Evolutionary conservation across 805 yeast species (phyloP), one percentile per base, ranked within the genome.

Genomic region (Starmerella apicola): DNA sequence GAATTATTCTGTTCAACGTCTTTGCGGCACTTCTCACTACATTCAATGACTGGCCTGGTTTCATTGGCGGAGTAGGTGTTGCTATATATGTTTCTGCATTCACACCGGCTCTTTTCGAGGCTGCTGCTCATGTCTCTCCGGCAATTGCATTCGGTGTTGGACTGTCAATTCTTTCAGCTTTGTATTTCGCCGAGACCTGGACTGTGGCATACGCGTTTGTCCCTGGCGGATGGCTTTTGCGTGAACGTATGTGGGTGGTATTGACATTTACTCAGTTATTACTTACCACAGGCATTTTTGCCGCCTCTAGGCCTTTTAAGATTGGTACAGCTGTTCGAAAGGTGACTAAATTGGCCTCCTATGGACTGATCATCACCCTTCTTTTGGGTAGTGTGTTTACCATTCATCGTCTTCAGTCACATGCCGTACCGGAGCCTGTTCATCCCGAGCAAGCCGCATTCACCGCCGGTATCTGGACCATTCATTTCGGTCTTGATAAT

Each of bases 171-270:
- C 74, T 76, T 51, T 64, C 76, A 37, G 35, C 79, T 3, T 56
- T 82, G 27, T 67, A 78, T 20, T 66, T 91, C 45, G 93, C 81
- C 4, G 88, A 85, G 59, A 94, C 88, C 37, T 88, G 97, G 97
- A 78, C 81, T 32, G 97, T 91, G 34, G 98, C 98, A 0, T 91
- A 91, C 60, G 97, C 98, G 0, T 91, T 91, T 63, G 98, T 91
- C 34, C 98, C 98, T 9, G 86, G 83, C 44, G 98, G 98, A 7
- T 78, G 79, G 56, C 45, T 81, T 18, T 65, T 91, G 37, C 73
- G 98, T 55, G 98, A 91, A 60, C 72, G 95, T 58, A 78, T 91
- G 1, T 94, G 84, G 58, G 59, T 81, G 34, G 72, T 91, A 2
- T 59, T 85, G 32, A 70, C 70, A 5, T 45, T 63, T 7, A 74